Base-by-base conservation (phyloP, 2,329 filamentous ascomycete genomes). In the Hymenotorrendiella dingleyae region DNA sequence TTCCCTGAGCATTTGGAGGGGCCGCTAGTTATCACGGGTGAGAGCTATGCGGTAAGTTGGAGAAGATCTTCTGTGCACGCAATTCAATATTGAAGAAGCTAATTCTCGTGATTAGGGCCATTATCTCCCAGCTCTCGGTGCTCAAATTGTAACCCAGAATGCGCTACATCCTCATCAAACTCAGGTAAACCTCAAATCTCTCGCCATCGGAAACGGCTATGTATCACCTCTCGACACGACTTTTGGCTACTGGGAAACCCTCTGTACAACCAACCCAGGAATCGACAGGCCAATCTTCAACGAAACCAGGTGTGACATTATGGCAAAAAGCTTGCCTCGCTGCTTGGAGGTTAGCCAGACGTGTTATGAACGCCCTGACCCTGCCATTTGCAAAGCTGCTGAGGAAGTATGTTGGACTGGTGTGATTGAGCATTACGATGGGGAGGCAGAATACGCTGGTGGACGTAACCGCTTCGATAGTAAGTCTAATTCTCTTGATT, bases 1-100 rank as follows among this genome's bases (percentile, higher is more conserved):
- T 73, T 73, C 40, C 70, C 70, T 0, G 54, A 66, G 7, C 53
- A 67, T 14, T 49, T 53, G 22, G 40, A 62, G 1, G 53, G 60
- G 3, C 61, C 67, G 4, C 63, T 75, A 21, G 66, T 72, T 33
- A 65, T 74, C 21, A 66, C 70, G 0, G 71, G 70, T 0, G 71
- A 74, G 46, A 69, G 65, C 43, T 73, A 70, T 57, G 70, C 60
- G n/a, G 65, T 68, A 53, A 30, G 28, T 30, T n/a, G 27, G 16
- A 29, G 10, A 30, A n/a, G 3, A 16, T 17, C n/a, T 52, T 3
- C n/a, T n/a, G n/a, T n/a, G n/a, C n/a, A n/a, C n/a, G n/a, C n/a
- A n/a, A n/a, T n/a, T n/a, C n/a, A n/a, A n/a, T n/a, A n/a, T n/a
- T n/a, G n/a, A n/a, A n/a, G n/a, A n/a, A n/a, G n/a, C n/a, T n/a